A percentile compares a stretch with the other conserved stretches of the same genome.
phyloP scores from a whole-genome alignment of 2,329 filamentous ascomycete species.

The Calonectria ilicicola region DNA sequence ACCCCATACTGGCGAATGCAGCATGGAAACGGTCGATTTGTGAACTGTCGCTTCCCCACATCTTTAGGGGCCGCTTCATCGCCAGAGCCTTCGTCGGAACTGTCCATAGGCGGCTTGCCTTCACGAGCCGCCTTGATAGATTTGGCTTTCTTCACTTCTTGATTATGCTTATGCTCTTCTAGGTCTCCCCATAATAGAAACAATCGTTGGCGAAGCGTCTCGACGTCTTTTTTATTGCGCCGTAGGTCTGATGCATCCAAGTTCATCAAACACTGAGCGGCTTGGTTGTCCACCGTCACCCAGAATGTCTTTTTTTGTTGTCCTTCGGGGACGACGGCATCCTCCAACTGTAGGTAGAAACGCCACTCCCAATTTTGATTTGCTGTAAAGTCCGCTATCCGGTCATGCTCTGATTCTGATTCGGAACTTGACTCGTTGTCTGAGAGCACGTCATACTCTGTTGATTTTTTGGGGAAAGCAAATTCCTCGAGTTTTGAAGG shows the following conservation, averaged over 20 bases:
- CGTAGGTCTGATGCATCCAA: constrained; percentile 68
- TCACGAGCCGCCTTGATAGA: constrained; percentile 40
- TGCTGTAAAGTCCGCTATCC: constrained; percentile 36
- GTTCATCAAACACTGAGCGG: constrained; percentile 61
- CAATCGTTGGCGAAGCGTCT: constrained; percentile 73
- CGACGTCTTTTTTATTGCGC: constrained; percentile 60
- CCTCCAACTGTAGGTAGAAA: constrained; percentile 84
- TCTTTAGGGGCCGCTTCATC: constrained; percentile 24
- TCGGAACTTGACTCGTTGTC: constrained; percentile 48
- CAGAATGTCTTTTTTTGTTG: constrained; percentile 66
- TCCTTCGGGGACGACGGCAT: constrained; percentile 58
- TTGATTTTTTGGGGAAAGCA: constrained; percentile 57
- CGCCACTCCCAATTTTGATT: constrained; percentile 79
- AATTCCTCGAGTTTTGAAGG: constrained; percentile 81
- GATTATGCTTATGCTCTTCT: constrained; percentile 73
- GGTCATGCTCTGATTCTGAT: constrained; percentile 41
- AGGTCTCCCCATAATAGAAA: constrained; percentile 89
- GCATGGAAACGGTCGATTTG: constrained; percentile 74
- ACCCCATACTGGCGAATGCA: constrained; percentile 80
- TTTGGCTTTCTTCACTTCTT: constrained; percentile 44
- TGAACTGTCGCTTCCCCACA: constrained; percentile 40
- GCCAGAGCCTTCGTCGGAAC: constrained; percentile 44
- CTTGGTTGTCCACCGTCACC: constrained; percentile 73
- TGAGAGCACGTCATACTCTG: constrained; percentile 64
- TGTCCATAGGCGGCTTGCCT: constrained; percentile 54